Base-by-base conservation (phyloP, 2,329 filamentous ascomycete species). In the Dactylonectria macrodidyma region DNA sequence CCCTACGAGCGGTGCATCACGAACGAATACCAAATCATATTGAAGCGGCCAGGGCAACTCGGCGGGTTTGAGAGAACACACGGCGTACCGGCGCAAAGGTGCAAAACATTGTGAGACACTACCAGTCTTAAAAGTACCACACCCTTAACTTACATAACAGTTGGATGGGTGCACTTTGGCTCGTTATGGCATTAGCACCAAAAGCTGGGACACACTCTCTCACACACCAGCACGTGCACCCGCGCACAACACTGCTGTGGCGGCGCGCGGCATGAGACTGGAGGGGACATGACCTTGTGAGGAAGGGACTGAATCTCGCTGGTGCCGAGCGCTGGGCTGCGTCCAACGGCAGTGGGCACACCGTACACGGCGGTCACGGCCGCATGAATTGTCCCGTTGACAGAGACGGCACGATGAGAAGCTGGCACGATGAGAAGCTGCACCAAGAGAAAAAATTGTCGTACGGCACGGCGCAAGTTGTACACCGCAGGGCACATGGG, bases 291-390 rank as follows among this genome's bases (percentile, higher is more conserved):
- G 26, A 30, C 26, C 26, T 30, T 33, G 46, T 51, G 54, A 52
- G 33, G 12, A 22, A 52, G 54, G 26, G 19, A 56, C 41, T 36
- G 46, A 55, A 38, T 30, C 48, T 65, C 52, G 52, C 30, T 34
- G 34, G 48, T 60, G 41, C 62, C 36, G 65, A 51, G 58, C 63
- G 67, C 71, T 70, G 66, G 65, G 67, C 67, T 68, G 60, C 72
- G 69, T 70, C 71, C 55, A 64, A 69, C 65, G 69, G 62, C 61
- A 51, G 36, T 69, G 41, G 47, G 33, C 54, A 38, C 58, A 30
- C 26, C 26, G 26, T 30, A 30, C 26, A 30, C 26, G 26, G 47
- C 34, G 19, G 38, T 16, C 36, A 41, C 36, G 12, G 36, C 9
- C 46, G 44, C 44, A 41, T 51, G 7, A 51, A 34, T 19, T 11